Conservation (phyloP, 192 early-diverging fungal genomes). For the Polychytrium aggregatum region DNA sequence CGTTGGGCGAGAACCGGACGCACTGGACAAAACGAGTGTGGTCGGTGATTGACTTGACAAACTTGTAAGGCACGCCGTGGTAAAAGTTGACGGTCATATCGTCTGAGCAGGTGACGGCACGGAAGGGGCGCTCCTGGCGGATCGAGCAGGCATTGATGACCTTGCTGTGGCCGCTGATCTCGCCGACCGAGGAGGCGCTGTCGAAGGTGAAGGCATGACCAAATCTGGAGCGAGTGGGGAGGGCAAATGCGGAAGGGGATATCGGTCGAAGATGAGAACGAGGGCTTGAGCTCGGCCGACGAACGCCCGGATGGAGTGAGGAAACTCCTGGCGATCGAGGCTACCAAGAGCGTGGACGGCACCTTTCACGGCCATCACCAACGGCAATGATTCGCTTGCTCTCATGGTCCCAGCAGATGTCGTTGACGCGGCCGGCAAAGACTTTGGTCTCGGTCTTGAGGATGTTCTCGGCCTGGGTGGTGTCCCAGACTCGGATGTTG, state of each 20-base stretch:
- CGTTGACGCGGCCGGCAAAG: slow-evolving; percentile 65
- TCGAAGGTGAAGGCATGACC: slow-evolving; percentile 88
- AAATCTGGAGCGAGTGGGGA: too few relatives aligned
- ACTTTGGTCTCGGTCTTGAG: slow-evolving; percentile 74
- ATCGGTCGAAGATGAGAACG: neutral
- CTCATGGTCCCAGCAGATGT: slow-evolving; percentile 90
- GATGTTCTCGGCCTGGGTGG: slow-evolving; percentile 60
- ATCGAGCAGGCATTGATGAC: slow-evolving; percentile 78
- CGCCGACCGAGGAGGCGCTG: slow-evolving; percentile 77
- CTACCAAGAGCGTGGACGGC: too few relatives aligned
- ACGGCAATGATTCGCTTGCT: slow-evolving; percentile 94
- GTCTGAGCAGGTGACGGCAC: slow-evolving; percentile 84
- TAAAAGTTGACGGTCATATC: slow-evolving; percentile 83
- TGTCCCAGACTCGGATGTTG: slow-evolving; percentile 92
- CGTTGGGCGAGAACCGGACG: slow-evolving; percentile 71
- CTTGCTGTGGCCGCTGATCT: slow-evolving; percentile 83
- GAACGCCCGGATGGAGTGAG: too few relatives aligned
- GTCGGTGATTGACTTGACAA: slow-evolving; percentile 55
- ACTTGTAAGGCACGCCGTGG: slow-evolving; percentile 86
- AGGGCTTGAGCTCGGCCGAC: too few relatives aligned
- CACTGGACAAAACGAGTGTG: slow-evolving; percentile 88
- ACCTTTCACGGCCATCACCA: slow-evolving; percentile 82
- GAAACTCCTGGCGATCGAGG: too few relatives aligned
- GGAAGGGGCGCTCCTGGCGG: slow-evolving; percentile 81
- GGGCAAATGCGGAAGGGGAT: too few relatives aligned